A percentile compares a stretch with the other conserved stretches of the same genome.
phyloP scores from a whole-genome alignment of 2,329 filamentous ascomycete species.

The Fusarium verticillioides region DNA sequence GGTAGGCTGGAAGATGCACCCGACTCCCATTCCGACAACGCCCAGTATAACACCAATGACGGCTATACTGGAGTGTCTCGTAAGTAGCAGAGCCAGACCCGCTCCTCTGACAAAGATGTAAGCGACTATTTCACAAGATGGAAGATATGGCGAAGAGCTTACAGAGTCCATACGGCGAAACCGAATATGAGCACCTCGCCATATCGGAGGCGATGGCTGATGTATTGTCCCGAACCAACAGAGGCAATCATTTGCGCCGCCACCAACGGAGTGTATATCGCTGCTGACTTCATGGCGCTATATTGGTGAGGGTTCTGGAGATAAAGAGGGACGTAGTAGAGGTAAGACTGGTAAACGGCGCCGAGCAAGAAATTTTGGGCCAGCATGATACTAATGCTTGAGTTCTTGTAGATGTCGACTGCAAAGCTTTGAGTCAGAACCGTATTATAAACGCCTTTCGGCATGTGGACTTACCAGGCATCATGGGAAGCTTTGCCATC shows the following conservation, averaged over 20 bases:
- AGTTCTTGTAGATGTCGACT: neutral
- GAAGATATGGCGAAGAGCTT: fast-evolving
- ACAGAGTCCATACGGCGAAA: neutral
- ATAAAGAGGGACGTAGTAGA: neutral
- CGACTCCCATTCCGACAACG: neutral
- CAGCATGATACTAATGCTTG: neutral
- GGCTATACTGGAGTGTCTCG: neutral
- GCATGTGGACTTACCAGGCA: neutral
- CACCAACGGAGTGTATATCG: neutral
- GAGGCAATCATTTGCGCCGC: neutral
- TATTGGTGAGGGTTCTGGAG: neutral
- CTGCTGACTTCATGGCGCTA: neutral
- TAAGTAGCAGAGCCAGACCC: neutral
- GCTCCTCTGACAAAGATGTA: neutral
- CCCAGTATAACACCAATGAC: neutral
- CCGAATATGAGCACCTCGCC: neutral
- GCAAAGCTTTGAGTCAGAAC: too few relatives aligned
- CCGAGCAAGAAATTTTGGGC: neutral
- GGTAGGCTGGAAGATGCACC: neutral
- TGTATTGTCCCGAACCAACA: neutral
- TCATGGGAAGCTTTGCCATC: conserved; percentile 15
- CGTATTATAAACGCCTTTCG: too few relatives aligned
- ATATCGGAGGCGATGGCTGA: neutral
- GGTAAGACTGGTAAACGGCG: neutral
- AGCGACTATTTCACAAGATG: fast-evolving